Evolutionary conservation across 163 green algal genomes (phyloP).

Genomic region (Chlamydomonas reinhardtii): DNA sequence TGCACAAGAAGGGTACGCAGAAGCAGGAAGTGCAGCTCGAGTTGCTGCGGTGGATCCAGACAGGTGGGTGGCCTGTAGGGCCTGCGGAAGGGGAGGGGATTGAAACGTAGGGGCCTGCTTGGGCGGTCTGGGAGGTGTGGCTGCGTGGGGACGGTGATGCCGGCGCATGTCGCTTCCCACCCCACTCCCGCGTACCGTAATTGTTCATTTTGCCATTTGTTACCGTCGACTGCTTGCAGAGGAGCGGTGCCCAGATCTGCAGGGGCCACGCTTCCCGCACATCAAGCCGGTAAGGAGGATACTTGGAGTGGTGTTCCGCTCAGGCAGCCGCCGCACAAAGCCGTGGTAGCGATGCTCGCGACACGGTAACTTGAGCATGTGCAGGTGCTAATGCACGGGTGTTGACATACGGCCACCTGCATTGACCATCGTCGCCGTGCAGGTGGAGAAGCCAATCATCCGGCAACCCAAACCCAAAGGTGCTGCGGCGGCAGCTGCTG

Average conservation of each 20-base stretch:
- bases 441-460: constrained; percentile 29
- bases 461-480: constrained; percentile 7
- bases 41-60: constrained; percentile 52
- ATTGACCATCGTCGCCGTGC: neutral
- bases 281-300: constrained; percentile 13
- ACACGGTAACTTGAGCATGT: too few relatives aligned
- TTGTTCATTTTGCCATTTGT: too few relatives aligned
- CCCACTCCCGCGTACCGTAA: too few relatives aligned
- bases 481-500: too few relatives aligned
- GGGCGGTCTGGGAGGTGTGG: neutral
- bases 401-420: too few relatives aligned
- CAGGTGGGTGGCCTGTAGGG: constrained; percentile 10
- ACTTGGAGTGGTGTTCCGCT: neutral
- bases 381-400: neutral
- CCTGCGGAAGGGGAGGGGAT: neutral
- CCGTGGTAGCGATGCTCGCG: too few relatives aligned
- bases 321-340: too few relatives aligned
- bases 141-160: too few relatives aligned
- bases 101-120: neutral
- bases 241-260: constrained; percentile 26
- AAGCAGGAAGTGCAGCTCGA: constrained; percentile 48
- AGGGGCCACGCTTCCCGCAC: constrained; percentile 16
- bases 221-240: constrained; percentile 33
- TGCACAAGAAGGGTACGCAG: constrained; percentile 30
- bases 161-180: too few relatives aligned